phyloP scores from a whole-genome alignment of 1,139 yeast species.

The Geotrichum fermentans region DNA sequence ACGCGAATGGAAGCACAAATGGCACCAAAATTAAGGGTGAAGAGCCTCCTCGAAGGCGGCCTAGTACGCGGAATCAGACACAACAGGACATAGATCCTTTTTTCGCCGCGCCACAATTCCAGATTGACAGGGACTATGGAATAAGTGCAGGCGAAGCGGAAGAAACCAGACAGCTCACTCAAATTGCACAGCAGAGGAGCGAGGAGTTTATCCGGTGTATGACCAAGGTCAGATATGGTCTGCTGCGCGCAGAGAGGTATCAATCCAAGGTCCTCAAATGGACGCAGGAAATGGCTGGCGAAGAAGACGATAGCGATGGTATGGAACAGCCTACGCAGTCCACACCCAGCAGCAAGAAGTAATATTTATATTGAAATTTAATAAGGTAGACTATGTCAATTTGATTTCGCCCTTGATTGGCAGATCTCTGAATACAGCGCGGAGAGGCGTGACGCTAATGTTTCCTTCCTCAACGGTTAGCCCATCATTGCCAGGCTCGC shows the following conservation, averaged over 20 bases:
- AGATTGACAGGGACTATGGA: slow-evolving; percentile 45
- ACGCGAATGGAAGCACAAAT: not conserved
- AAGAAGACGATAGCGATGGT: slow-evolving; percentile 33
- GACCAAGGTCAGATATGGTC: slow-evolving; percentile 62
- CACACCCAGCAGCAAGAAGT: not conserved
- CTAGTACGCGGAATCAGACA: not conserved
- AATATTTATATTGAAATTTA: too few species aligned
- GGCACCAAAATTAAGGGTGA: not conserved
- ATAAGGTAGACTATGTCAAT: too few species aligned
- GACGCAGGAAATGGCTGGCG: slow-evolving; percentile 83
- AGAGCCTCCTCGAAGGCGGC: not conserved
- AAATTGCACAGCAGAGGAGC: slow-evolving; percentile 76
- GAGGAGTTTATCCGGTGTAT: slow-evolving; percentile 84
- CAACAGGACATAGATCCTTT: slow-evolving; percentile 50
- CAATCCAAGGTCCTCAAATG: slow-evolving; percentile 66
- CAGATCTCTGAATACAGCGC: slow-evolving; percentile 63
- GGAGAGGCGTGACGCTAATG: slow-evolving; percentile 74
- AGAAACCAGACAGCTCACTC: slow-evolving; percentile 60
- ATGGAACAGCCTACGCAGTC: slow-evolving; percentile 7
- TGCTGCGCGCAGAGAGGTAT: slow-evolving; percentile 72
- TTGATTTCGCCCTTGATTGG: slow-evolving; percentile 56
- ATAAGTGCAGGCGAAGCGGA: slow-evolving; percentile 52
- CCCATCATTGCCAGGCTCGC: slow-evolving; percentile 47
- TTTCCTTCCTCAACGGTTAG: slow-evolving; percentile 42
- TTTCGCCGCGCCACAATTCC: slow-evolving; percentile 55